phyloP scores from a whole-genome alignment of 2,329 filamentous ascomycete genomes.

The Fusarium transvaalense region DNA sequence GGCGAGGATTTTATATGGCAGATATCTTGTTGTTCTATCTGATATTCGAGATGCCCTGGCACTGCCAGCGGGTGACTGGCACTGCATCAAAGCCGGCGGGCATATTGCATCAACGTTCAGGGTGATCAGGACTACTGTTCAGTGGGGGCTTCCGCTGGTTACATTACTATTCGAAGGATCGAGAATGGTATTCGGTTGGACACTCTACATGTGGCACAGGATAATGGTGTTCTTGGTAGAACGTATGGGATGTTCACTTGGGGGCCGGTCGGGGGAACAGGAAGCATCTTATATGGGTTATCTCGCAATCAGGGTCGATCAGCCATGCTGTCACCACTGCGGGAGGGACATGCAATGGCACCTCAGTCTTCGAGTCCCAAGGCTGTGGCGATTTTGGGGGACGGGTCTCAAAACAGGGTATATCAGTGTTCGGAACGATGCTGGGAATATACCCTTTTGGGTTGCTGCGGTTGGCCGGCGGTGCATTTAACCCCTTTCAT shows the following conservation, averaged over 20 bases:
- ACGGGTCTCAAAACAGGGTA: not conserved
- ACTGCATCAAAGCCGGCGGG: constrained; percentile 21
- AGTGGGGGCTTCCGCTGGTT: constrained; percentile 2
- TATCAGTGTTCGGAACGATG: constrained; percentile 10
- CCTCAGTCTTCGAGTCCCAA: constrained; percentile 6
- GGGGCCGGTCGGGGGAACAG: constrained; percentile 2
- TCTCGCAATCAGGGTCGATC: constrained; percentile 13
- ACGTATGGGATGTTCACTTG: constrained; percentile 1
- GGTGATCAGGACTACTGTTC: not conserved
- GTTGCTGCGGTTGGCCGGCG: constrained; percentile 21
- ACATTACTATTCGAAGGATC: not conserved
- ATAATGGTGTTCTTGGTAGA: not conserved
- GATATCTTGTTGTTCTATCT: constrained; percentile 1
- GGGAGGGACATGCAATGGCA: constrained; percentile 1
- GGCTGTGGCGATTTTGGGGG: not conserved
- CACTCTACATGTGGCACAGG: constrained; percentile 26
- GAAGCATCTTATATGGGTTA: constrained; percentile 1
- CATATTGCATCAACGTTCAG: constrained; percentile 18
- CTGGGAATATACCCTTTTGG: constrained; percentile 13
- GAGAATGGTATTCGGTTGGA: not conserved
- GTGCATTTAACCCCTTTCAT: not conserved
- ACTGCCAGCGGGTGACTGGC: constrained; percentile 22
- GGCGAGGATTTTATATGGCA: not conserved
- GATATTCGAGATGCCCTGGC: constrained; percentile 4
- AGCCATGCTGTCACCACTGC: not conserved